Base-by-base conservation (phyloP, 2,329 filamentous ascomycete species). In the Pseudopithomyces maydicus region DNA sequence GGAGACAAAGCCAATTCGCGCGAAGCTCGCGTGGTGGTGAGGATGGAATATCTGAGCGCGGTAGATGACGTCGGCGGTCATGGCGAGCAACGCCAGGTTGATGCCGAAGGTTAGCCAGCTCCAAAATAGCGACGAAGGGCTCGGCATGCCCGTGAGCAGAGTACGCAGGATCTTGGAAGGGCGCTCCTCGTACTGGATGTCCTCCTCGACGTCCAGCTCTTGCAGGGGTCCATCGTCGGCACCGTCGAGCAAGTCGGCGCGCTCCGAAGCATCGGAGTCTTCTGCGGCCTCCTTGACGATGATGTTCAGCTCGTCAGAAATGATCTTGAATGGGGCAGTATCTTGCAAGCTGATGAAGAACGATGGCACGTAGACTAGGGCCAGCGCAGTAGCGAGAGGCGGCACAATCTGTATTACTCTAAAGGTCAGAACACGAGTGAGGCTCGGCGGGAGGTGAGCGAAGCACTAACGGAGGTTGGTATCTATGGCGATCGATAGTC, bases 1-100 rank as follows among this genome's bases (percentile, higher is more conserved):
- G 4, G 92, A 96, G 26, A 98, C 89, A 73, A 94, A 94, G 23
- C 95, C 95, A 15, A 97, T 80, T 8, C 95, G 85, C 39, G 91
- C 90, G 73, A 99, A 96, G 0, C 92, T 91, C 11, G 97, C 80
- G 62, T 96, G 88, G 26, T 90, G 79, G 23, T 82, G 87, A 3
- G 89, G 87, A 73, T 96, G 83, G 33, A 89, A 84, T 57, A 88
- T 74, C 11, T 86, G 85, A 1, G 90, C 89, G 19, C 90, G 86
- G 70, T 90, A 92, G 14, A 96, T 82, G 38, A 93, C 85, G 74
- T 99, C 95, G 23, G 88, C 82, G 0, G 88, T 85, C 75, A 94
- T 85, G 8, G 85, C 79, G 6, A 92, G 82, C 39, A 95, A 79
- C 2, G 83, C 77, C 17, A 87, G 70, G 73, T 98, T 98, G 72